These are phyloP conservation scores for Stemphylium beticola DNA, from an alignment of 2,329 filamentous ascomycete genomes.

Conservation along the genomic window DNA sequence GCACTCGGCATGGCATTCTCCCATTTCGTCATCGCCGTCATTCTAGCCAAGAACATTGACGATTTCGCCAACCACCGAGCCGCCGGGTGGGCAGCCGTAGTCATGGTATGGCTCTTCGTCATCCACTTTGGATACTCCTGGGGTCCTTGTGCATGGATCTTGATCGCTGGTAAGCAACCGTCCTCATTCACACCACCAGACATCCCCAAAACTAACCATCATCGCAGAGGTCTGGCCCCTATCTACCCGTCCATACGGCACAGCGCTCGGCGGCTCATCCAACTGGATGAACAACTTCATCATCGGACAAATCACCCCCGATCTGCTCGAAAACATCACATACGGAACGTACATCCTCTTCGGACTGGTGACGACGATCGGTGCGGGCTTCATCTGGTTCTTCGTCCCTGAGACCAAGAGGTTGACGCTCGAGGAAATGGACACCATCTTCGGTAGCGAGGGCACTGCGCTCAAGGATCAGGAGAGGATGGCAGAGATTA, in stretches of 20 bases:
- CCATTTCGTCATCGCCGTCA: slow-evolving; percentile 74
- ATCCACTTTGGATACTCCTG: slow-evolving; percentile 78
- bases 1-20: slow-evolving; percentile 73
- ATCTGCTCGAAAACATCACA: slow-evolving; percentile 67
- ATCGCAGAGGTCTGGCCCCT: slow-evolving; percentile 73
- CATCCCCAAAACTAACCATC: neutral
- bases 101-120: slow-evolving; percentile 77
- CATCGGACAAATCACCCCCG: slow-evolving; percentile 72
- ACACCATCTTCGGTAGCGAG: slow-evolving; percentile 70
- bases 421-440: slow-evolving; percentile 63
- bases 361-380: slow-evolving; percentile 67
- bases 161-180: slow-evolving; percentile 58
- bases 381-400: slow-evolving; percentile 62
- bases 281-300: slow-evolving; percentile 63
- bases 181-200: no score
- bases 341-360: slow-evolving; percentile 78
- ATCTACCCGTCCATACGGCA: slow-evolving; percentile 70
- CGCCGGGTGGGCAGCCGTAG: slow-evolving; percentile 73
- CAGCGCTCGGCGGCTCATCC: slow-evolving; percentile 65
- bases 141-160: slow-evolving; percentile 77
- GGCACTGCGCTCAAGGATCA: slow-evolving; percentile 70
- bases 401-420: slow-evolving; percentile 62
- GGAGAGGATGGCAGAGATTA: slow-evolving; percentile 75
- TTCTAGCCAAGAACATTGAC: slow-evolving; percentile 67
- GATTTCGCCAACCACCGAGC: slow-evolving; percentile 61